Conservation (phyloP, 192 early-diverging fungal genomes). For the Umbelopsis sp. region DNA sequence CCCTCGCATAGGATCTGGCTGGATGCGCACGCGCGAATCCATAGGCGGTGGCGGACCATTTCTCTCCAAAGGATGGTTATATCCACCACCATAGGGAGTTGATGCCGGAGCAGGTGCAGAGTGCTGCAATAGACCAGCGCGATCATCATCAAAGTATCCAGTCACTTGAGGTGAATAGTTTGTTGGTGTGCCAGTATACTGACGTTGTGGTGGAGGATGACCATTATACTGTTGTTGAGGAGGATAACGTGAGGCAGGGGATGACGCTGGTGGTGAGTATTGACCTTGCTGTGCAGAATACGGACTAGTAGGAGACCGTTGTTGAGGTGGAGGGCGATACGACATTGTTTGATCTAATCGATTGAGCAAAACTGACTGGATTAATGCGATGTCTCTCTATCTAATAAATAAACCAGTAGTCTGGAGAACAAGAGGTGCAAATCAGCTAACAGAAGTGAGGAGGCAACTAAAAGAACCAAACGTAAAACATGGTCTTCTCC, state of each 20-base stretch:
- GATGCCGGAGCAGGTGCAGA: not conserved
- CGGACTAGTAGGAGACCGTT: constrained; percentile 9
- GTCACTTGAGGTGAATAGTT: constrained; percentile 1
- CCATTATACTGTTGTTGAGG: constrained; percentile 15
- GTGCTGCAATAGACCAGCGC: constrained; percentile 1
- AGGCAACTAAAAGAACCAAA: no score
- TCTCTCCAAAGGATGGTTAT: constrained; percentile 13
- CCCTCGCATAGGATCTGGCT: not conserved
- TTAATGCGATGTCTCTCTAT: not conserved
- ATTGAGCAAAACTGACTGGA: not conserved
- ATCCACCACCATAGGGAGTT: constrained; percentile 14
- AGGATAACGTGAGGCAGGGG: constrained; percentile 2
- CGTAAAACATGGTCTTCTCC: no score
- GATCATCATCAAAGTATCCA: constrained; percentile 18
- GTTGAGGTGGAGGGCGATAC: constrained; percentile 11
- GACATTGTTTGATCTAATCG: not conserved
- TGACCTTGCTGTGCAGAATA: constrained; percentile 9
- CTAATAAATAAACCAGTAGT: not conserved
- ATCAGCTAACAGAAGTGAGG: no score
- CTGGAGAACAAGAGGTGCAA: not conserved
- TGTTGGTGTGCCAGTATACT: not conserved
- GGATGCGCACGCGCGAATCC: not conserved
- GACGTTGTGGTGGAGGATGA: constrained; percentile 6
- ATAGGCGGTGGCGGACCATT: not conserved
- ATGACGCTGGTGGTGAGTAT: constrained; percentile 9